phyloP scores from a whole-genome alignment of 768 basidiomycete genomes.

The Suillus plorans region DNA sequence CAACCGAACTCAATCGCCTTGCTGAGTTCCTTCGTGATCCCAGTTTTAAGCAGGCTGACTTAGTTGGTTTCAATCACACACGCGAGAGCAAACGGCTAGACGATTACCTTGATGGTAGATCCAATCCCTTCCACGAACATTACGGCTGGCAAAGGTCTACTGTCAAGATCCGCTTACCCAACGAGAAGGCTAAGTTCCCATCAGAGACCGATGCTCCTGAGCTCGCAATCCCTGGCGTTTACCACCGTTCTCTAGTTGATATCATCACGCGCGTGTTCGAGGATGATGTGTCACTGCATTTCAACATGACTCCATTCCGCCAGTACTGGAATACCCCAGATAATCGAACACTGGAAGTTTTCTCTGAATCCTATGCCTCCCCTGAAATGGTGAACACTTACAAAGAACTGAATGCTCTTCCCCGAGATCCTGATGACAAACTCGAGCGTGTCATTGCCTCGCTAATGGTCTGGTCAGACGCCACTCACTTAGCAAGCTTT shows the following conservation, averaged over 20 bases:
- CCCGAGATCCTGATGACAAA: background rate
- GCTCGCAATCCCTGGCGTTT: background rate
- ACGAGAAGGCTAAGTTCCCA: constrained; percentile 3
- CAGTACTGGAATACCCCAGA: constrained; percentile 6
- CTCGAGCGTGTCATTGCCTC: background rate
- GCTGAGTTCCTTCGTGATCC: constrained; percentile 24
- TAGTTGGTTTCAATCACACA: constrained; percentile 18
- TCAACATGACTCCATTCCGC: constrained; percentile 11
- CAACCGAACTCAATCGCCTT: constrained; percentile 22
- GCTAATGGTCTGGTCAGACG: background rate
- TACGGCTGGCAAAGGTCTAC: constrained; percentile 10
- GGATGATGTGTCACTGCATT: background rate
- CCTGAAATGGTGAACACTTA: background rate
- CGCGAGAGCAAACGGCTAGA: background rate
- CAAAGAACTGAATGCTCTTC: background rate
- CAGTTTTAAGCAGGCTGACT: constrained; percentile 21
- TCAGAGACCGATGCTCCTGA: constrained; percentile 5
- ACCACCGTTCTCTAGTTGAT: background rate
- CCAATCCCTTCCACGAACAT: constrained; percentile 9
- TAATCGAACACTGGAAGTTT: background rate
- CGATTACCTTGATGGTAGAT: constrained; percentile 5
- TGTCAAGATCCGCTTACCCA: constrained; percentile 3
- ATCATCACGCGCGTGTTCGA: constrained; percentile 6
- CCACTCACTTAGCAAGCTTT: background rate
- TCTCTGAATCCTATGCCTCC: constrained; percentile 8